phyloP scores from a whole-genome alignment of 2,329 filamentous ascomycete genomes.

The Diaporthe destruens region DNA sequence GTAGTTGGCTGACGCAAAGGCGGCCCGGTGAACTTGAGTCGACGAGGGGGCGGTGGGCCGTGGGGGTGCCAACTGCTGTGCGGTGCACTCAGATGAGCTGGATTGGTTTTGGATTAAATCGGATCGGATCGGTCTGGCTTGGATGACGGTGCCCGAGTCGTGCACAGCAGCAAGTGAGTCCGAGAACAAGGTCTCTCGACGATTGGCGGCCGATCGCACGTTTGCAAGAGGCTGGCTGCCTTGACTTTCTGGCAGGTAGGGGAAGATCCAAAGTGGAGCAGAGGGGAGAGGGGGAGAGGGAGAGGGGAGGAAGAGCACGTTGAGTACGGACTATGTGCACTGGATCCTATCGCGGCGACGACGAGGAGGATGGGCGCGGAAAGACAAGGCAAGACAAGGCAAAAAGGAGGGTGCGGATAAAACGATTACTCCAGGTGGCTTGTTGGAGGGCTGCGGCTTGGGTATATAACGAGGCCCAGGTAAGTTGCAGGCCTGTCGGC shows the following conservation, averaged over 20 bases:
- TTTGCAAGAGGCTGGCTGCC: neutral
- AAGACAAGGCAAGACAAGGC: slow-evolving; percentile 12
- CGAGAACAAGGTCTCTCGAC: slow-evolving; percentile 29
- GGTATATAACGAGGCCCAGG: slow-evolving; percentile 33
- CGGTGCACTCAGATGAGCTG: slow-evolving; percentile 9
- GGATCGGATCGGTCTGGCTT: slow-evolving; percentile 20
- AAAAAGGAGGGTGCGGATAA: slow-evolving; percentile 38
- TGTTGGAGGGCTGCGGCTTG: slow-evolving; percentile 26
- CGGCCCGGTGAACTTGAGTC: slow-evolving; percentile 7
- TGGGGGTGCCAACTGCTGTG: slow-evolving; percentile 19
- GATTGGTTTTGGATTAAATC: slow-evolving; percentile 24
- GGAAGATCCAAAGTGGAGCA: neutral
- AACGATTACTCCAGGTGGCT: slow-evolving; percentile 17
- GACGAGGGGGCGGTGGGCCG: slow-evolving; percentile 20
- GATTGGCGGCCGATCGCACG: slow-evolving; percentile 19
- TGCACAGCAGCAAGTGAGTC: slow-evolving; percentile 24
- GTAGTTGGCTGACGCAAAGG: slow-evolving; percentile 12
- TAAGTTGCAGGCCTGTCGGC: slow-evolving; percentile 10
- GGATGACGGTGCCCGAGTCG: neutral
- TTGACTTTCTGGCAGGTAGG: neutral
- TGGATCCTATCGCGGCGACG: slow-evolving; percentile 20
- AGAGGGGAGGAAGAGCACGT: slow-evolving; percentile 19
- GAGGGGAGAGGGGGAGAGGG: neutral
- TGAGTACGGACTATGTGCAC: slow-evolving; percentile 32
- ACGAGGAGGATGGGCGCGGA: slow-evolving; percentile 17